phyloP scores from a whole-genome alignment of 2,329 filamentous ascomycete species.

The Fusarium avenaceum region DNA sequence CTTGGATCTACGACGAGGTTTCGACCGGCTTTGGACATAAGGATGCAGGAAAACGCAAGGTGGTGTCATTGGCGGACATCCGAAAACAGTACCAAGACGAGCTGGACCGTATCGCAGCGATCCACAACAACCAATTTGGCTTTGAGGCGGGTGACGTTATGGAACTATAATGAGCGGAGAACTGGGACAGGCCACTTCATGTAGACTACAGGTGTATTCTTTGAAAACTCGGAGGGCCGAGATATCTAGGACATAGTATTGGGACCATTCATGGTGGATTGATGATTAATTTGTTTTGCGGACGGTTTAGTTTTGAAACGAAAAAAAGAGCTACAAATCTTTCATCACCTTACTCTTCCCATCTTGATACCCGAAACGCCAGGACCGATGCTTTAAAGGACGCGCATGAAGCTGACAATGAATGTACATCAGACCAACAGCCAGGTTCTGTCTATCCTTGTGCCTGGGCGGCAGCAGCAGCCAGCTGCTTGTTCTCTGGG shows the following conservation, averaged over 20 bases:
- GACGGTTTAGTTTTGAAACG: conserved; percentile 38
- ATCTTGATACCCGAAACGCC: conserved; percentile 55
- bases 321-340: conserved; percentile 43
- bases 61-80: conserved; percentile 88
- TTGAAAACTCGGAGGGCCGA: conserved; percentile 46
- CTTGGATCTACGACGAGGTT: conserved; percentile 77
- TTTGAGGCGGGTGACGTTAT: conserved; percentile 71
- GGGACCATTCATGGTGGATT: conserved; percentile 47
- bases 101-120: conserved; percentile 87
- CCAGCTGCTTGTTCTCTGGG: conserved; percentile 58
- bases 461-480: conserved; percentile 54
- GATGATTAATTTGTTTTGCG: conserved; percentile 44
- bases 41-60: conserved; percentile 70
- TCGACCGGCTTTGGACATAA: conserved; percentile 43
- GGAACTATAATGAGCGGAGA: conserved; percentile 60
- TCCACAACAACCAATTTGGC: conserved; percentile 90
- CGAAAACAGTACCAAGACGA: conserved; percentile 91
- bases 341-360: conserved; percentile 44
- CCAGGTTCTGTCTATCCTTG: conserved; percentile 33
- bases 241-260: conserved; percentile 52
- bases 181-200: conserved; percentile 23
- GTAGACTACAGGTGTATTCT: conserved; percentile 47
- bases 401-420: conserved; percentile 46
- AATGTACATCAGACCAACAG: conserved; percentile 41
- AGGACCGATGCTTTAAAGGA: conserved; percentile 57